Evolutionary conservation across 768 basidiomycete species (phyloP).

Genomic region (Phlegmacium glaucopus): DNA sequence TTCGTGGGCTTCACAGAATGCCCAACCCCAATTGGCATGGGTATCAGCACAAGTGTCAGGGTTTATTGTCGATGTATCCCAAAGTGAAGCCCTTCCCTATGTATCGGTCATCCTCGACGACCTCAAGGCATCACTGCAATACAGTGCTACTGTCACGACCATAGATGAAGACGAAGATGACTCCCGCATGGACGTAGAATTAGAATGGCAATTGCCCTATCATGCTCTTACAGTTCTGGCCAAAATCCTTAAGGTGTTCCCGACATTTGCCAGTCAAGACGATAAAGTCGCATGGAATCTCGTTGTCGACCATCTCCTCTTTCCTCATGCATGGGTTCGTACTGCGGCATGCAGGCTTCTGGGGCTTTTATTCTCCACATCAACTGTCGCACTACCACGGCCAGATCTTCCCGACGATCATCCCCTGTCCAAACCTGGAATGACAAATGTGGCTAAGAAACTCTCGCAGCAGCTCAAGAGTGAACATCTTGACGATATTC

Average conservation of each 20-base stretch:
- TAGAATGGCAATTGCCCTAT: conserved; percentile 83
- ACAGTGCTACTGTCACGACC: conserved; percentile 37
- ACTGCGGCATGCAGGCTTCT: conserved; percentile 74
- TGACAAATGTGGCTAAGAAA: conserved; percentile 73
- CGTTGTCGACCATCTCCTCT: conserved; percentile 67
- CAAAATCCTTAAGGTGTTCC: conserved; percentile 59
- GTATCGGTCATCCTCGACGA: conserved; percentile 53
- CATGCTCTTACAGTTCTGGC: conserved; percentile 66
- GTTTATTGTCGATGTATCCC: conserved; percentile 68
- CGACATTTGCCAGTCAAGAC: conserved; percentile 42
- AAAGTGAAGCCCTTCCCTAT: conserved; percentile 42
- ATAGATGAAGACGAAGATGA: conserved; percentile 42
- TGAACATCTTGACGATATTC: conserved; percentile 64
- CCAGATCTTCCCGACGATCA: conserved; percentile 28
- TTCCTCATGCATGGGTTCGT: conserved; percentile 95
- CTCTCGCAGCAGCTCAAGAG: conserved; percentile 79
- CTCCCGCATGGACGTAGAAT: conserved; percentile 46
- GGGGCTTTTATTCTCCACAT: conserved; percentile 61
- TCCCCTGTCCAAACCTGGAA: conserved; percentile 50
- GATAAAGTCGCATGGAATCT: conserved; percentile 58
- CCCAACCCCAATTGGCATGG: conserved; percentile 58
- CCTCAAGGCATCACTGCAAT: conserved; percentile 43
- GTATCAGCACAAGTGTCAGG: conserved; percentile 85
- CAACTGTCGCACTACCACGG: conserved; percentile 39
- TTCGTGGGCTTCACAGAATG: conserved; percentile 68